Evolutionary conservation across 106 monocot species (phyloP), one percentile per base, ranked within the genome.

Genomic region (Xerophyta viscosa): DNA sequence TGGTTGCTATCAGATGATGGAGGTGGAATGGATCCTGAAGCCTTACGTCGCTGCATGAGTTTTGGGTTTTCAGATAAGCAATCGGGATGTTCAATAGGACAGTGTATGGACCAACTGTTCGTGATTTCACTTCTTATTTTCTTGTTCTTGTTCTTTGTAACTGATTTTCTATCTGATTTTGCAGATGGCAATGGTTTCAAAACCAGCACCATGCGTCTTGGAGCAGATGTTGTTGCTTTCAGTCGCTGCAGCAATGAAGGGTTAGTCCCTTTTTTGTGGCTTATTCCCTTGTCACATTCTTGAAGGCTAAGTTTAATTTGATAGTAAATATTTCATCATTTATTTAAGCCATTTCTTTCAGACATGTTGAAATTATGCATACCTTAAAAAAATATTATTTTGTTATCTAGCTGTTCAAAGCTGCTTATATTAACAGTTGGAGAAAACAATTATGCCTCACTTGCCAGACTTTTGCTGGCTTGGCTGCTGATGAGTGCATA

Each of bases 151-250:
- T 33, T 3, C 18, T 64, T 29, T 52, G 50, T 29, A 26, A 48
- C 24, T 60, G 39, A 64, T 63, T 66, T 37, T 0, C 31, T 42
- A 23, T 43, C 6, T 64, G 60, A 1, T 45, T 54, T 1, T 27
- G 20, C 50, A 92, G 92, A 87, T 83, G 92, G 92, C 49, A 92
- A 92, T 83, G 92, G 92, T 60, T 92, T 92, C 64, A 92, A 92
- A 56, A 87, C 92, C 27, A 92, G 92, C 66, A 87, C 92, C 20
- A 92, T 92, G 92, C 74, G 92, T 56, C 83, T 92, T 57, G 92
- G 87, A 41, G 83, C 92, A 23, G 92, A 92, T 80, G 87, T 64
- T 24, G 67, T 87, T 62, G 83, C 77, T 66, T 83, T 92, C 49
- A 83, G 72, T 46, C 70, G 83, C 10, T 57, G 63, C 75, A 58